Evolutionary conservation across 1,284 basidiomycete species (phyloP).

Genomic region (Polyporus tsugae): DNA sequence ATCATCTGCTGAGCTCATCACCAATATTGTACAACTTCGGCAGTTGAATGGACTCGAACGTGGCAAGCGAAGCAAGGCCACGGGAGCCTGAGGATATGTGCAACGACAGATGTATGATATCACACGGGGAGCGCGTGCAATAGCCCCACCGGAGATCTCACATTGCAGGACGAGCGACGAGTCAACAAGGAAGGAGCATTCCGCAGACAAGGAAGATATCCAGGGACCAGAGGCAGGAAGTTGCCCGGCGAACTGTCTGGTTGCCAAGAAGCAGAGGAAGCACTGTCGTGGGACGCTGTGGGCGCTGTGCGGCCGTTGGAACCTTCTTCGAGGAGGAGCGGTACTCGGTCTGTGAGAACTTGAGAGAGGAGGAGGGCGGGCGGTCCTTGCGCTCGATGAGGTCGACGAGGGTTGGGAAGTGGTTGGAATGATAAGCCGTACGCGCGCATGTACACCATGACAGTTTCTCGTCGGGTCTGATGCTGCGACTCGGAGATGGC

Average conservation of each 20-base stretch:
- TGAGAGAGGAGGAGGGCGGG: background rate
- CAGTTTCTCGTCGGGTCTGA: background rate
- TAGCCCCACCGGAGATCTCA: background rate
- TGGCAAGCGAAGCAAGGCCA: background rate
- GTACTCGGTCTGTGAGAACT: background rate
- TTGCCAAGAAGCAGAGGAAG: slow-evolving; percentile 11
- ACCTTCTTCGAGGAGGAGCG: background rate
- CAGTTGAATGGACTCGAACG: background rate
- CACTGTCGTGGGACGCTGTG: slow-evolving; percentile 1
- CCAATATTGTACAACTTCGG: background rate
- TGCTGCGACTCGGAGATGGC: background rate
- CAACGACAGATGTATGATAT: background rate
- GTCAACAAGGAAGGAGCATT: background rate
- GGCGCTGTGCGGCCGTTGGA: background rate
- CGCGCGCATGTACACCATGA: background rate
- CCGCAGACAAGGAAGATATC: background rate
- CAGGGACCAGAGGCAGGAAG: background rate
- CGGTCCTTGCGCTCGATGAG: background rate
- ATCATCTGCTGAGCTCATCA: background rate
- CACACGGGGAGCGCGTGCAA: background rate
- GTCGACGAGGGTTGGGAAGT: background rate
- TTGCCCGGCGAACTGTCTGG: slow-evolving; percentile 7
- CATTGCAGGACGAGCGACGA: background rate
- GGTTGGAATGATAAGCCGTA: background rate
- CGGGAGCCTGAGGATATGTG: background rate